Conservation (phyloP, 192 early-diverging fungal genomes). For the Radiomyces spectabilis region DNA sequence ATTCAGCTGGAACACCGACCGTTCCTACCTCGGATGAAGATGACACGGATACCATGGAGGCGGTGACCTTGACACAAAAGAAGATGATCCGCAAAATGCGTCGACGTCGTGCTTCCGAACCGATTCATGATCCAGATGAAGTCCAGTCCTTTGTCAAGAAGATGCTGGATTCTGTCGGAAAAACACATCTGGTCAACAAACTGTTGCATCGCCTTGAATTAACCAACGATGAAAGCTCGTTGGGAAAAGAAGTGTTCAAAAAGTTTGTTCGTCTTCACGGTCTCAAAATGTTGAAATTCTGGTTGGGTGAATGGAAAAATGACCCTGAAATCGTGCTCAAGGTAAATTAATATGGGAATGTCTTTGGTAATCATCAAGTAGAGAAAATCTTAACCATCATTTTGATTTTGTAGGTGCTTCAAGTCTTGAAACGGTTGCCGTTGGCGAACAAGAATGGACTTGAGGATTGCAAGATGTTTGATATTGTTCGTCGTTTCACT, state of each 20-base stretch:
- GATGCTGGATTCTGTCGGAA: conserved; percentile 54
- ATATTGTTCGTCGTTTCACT: conserved; percentile 45
- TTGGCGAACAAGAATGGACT: conserved; percentile 74
- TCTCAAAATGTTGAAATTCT: conserved; percentile 66
- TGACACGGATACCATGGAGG: conserved; percentile 39
- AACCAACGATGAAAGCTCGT: conserved; percentile 21
- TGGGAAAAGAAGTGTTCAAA: conserved; percentile 35
- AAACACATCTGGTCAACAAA: conserved; percentile 42
- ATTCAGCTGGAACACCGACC: conserved; percentile 39
- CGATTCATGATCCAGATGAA: conserved; percentile 62
- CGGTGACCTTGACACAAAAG: conserved; percentile 29
- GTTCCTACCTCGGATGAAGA: conserved; percentile 27
- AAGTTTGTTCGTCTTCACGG: conserved; percentile 63
- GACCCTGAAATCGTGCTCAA: conserved; percentile 54
- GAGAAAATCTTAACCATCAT: neutral
- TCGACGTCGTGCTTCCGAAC: conserved; percentile 25
- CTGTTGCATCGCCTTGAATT: conserved; percentile 61
- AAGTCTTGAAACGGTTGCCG: conserved; percentile 68
- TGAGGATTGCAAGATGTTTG: conserved; percentile 70
- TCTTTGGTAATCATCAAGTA: neutral
- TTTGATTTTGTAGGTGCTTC: conserved; percentile 8
- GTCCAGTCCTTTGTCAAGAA: conserved; percentile 69
- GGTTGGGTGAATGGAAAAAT: conserved; percentile 59
- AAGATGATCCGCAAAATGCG: conserved; percentile 25
- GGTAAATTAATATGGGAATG: conserved; percentile 32